Base-by-base conservation (phyloP, 805 yeast species). In the Lipomyces japonicus region DNA sequence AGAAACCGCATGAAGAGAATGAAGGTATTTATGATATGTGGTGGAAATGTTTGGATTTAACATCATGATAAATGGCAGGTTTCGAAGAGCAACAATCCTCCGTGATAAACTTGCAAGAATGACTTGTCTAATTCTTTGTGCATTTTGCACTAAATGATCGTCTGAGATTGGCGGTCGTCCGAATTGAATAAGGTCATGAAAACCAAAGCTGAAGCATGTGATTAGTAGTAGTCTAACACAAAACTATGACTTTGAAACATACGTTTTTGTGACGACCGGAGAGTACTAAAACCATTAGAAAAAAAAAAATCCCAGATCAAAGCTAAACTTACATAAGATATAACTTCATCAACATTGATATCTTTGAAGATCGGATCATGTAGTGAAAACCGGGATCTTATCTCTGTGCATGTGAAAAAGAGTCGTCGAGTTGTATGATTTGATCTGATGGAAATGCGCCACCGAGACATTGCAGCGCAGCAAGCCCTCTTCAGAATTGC, bases 21-120 rank as follows among this genome's bases (percentile, higher is more conserved):
- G 74, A 55, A 87, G 70, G 69, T 91, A 91, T 42, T 82, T 68
- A 60, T 79, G 75, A 70, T 88, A 87, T 21, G 86, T 82, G 59
- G 79, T 79, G 9, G 91, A 84, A 44, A 91, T 82, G 61, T 86
- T 80, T 4, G 97, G 97, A 64, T 91, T 91, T 54, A 91, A 68
- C 48, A 89, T 83, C 41, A 84, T 88, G 59, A 90, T 76, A 65
- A 88, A 91, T 0, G 96, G 96, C 47, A 91, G 70, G 39, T 76
- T 72, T 55, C 91, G 76, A 57, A 91, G 79, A 25, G 82, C 83
- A 28, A 76, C 74, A 16, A 89, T 66, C 55, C 96, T 73, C 46
- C 82, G 78, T 5, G 95, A 86, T 48, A 88, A 62, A 18, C 74
- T 60, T 51, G 51, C 19, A 43, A 50, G 60, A 59, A 36, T 51